Conservation (phyloP, 192 early-diverging fungal genomes). For the Gonapodya sp. region DNA sequence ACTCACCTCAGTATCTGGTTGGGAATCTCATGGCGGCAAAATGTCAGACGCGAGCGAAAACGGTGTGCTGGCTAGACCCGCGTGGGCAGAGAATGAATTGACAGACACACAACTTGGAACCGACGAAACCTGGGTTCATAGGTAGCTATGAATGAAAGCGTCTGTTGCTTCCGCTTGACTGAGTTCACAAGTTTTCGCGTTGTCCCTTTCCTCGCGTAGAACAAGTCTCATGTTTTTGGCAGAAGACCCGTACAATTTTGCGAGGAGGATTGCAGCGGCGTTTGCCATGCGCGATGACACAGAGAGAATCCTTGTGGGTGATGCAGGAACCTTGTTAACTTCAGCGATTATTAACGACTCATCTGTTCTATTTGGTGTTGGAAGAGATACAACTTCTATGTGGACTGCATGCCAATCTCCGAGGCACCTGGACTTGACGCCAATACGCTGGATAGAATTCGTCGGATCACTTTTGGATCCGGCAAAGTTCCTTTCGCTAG, state of each 20-base stretch:
- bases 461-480: conserved; percentile 13
- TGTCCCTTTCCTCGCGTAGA: conserved; percentile 15
- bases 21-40: conserved; percentile 26
- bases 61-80: background rate
- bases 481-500: conserved; percentile 17
- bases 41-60: background rate
- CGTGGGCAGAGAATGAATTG: conserved; percentile 16
- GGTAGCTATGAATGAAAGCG: conserved; percentile 20
- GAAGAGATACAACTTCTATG: conserved; percentile 33
- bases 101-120: conserved; percentile 14
- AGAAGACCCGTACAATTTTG: conserved; percentile 39
- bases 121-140: conserved; percentile 37
- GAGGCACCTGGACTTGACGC: conserved; percentile 22
- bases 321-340: too few species aligned
- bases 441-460: conserved; percentile 19
- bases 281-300: conserved; percentile 24
- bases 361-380: too few species aligned
- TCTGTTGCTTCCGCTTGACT: background rate
- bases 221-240: conserved; percentile 40
- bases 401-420: conserved; percentile 43
- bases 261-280: conserved; percentile 30
- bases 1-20: conserved; percentile 30
- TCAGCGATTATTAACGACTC: too few species aligned
- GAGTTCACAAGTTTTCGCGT: background rate
- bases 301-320: conserved; percentile 27